Evolutionary conservation across 345 rosid species (phyloP).

Genomic region (Euclidium syriacum): DNA sequence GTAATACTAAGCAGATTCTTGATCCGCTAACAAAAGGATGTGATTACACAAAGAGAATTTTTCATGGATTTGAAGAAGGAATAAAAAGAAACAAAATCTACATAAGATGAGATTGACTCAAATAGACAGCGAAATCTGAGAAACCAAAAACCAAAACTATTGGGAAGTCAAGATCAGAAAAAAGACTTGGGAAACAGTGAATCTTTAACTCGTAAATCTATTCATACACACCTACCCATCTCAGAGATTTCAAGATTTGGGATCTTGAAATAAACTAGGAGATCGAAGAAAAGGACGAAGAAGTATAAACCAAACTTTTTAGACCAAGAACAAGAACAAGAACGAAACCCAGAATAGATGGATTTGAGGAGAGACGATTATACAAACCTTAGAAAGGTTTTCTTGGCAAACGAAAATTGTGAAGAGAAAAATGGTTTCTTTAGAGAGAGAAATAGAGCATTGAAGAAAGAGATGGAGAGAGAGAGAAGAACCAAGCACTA

Average conservation of each 20-base stretch:
- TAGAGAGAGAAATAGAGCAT: slow-evolving; percentile 29
- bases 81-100: not conserved
- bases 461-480: slow-evolving; percentile 19
- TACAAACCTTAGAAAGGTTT: slow-evolving; percentile 14
- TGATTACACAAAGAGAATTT: not conserved
- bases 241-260: slow-evolving; percentile 14
- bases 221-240: slow-evolving; percentile 7
- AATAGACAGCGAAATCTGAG: not conserved
- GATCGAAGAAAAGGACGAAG: not conserved
- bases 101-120: slow-evolving; percentile 7
- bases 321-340: slow-evolving; percentile 9
- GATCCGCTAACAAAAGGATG: not conserved
- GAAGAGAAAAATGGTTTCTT: slow-evolving; percentile 22
- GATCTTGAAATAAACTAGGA: slow-evolving; percentile 1
- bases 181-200: not conserved
- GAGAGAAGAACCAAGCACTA: slow-evolving; percentile 7
- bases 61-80: not conserved
- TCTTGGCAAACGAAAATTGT: slow-evolving; percentile 12
- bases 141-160: not conserved
- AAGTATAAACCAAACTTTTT: not conserved
- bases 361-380: not conserved
- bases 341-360: not conserved
- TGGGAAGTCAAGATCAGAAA: slow-evolving; percentile 2
- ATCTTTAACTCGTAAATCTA: slow-evolving; percentile 8
- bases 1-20: not conserved